Conservation (phyloP, 1,284 basidiomycete species). For the Xerocomus alliaceus region DNA sequence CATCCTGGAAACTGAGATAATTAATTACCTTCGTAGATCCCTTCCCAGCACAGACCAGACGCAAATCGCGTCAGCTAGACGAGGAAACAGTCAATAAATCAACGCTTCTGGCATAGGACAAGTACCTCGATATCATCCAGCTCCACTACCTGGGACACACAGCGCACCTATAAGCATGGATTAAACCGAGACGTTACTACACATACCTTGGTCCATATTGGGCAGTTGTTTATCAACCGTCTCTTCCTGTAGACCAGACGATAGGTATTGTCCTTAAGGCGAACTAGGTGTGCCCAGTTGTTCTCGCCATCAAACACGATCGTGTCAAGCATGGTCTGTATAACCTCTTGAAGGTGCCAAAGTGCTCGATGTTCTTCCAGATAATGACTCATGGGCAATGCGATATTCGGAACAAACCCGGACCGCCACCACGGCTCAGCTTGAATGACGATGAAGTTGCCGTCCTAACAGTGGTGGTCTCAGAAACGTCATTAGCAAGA, state of each 20-base stretch:
- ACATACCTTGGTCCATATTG: conserved; percentile 46
- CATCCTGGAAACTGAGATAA: background rate
- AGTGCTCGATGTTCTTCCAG: conserved; percentile 32
- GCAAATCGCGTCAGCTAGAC: conserved; percentile 36
- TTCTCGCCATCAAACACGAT: conserved; percentile 50
- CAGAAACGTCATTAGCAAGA: conserved; percentile 9
- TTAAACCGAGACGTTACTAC: conserved; percentile 9
- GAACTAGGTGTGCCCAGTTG: conserved; percentile 53
- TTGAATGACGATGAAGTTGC: conserved; percentile 50
- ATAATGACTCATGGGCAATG: background rate
- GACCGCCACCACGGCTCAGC: conserved; percentile 39
- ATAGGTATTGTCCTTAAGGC: conserved; percentile 40
- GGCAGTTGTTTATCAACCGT: conserved; percentile 42
- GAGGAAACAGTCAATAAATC: conserved; percentile 1
- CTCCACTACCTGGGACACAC: conserved; percentile 37
- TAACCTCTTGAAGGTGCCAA: conserved; percentile 36
- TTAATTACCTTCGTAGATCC: conserved; percentile 37
- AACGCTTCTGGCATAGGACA: background rate
- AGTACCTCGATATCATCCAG: conserved; percentile 41
- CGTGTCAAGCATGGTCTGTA: conserved; percentile 47
- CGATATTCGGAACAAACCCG: background rate
- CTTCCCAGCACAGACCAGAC: conserved; percentile 34
- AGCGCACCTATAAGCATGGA: conserved; percentile 3
- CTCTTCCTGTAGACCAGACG: conserved; percentile 45
- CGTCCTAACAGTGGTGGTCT: conserved; percentile 33